phyloP scores from a whole-genome alignment of 345 rosid genomes.

The Melastoma malabathricum region DNA sequence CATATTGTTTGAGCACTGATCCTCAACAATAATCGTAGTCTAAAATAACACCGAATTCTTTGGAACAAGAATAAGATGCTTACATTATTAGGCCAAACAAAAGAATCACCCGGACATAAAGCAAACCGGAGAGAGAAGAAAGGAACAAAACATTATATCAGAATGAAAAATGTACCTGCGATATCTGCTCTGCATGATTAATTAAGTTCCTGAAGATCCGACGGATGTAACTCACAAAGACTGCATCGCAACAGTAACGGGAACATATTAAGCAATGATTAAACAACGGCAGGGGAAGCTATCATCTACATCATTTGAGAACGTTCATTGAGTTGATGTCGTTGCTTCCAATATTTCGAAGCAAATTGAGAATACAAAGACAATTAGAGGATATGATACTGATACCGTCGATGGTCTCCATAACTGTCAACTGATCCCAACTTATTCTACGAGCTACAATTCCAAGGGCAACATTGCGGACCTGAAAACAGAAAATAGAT shows the following conservation, averaged over 20 bases:
- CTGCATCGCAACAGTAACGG: slow-evolving; percentile 23
- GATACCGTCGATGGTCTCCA: slow-evolving; percentile 78
- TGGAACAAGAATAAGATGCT: too few species aligned
- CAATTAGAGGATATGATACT: neutral
- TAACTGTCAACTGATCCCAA: slow-evolving; percentile 65
- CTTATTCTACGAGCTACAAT: slow-evolving; percentile 85
- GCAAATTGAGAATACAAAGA: too few species aligned
- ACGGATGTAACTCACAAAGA: slow-evolving; percentile 66
- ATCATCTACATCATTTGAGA: neutral
- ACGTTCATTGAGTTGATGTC: too few species aligned
- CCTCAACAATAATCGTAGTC: too few species aligned
- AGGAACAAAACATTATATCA: neutral
- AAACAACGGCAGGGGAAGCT: slow-evolving; percentile 1
- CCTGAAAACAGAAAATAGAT: slow-evolving; percentile 21
- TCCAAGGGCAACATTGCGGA: slow-evolving; percentile 72
- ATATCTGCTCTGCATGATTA: slow-evolving; percentile 85
- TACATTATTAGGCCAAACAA: neutral
- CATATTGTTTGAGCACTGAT: too few species aligned
- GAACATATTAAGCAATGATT: slow-evolving; percentile 1
- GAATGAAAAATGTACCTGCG: slow-evolving; percentile 42
- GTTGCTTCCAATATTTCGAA: too few species aligned
- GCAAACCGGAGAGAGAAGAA: neutral
- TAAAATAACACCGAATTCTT: too few species aligned
- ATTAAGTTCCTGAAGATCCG: slow-evolving; percentile 86
- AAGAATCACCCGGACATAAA: neutral